phyloP scores from a whole-genome alignment of 139 green algal genomes.

The Haematococcus sp. region DNA sequence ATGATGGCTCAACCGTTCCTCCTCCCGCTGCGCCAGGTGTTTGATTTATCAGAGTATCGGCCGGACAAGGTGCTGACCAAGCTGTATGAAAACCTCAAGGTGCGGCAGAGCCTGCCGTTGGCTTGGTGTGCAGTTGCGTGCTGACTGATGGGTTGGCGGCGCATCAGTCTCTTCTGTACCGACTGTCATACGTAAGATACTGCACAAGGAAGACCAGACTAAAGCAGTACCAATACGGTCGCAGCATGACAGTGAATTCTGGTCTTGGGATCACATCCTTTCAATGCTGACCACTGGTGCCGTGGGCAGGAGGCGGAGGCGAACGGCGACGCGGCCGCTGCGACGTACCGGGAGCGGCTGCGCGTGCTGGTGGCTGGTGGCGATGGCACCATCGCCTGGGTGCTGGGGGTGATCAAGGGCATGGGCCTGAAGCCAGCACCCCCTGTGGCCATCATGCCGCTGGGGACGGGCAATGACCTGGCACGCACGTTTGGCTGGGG shows the following conservation, averaged over 20 bases:
- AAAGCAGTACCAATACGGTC: too few relatives aligned
- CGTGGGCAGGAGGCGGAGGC: slow-evolving; percentile 18
- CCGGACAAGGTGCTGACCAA: slow-evolving; percentile 69
- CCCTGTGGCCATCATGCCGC: slow-evolving; percentile 77
- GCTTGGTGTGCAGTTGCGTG: too few relatives aligned
- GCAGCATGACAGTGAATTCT: too few relatives aligned
- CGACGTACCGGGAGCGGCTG: slow-evolving; percentile 48
- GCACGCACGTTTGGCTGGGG: slow-evolving; percentile 77
- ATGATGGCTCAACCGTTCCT: too few relatives aligned
- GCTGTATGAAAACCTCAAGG: slow-evolving; percentile 68
- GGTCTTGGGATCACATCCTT: too few relatives aligned
- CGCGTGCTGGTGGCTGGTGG: slow-evolving; percentile 79
- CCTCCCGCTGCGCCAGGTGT: slow-evolving; percentile 53
- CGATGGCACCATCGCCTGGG: slow-evolving; percentile 52
- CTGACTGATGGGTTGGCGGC: too few relatives aligned
- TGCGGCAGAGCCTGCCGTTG: neutral
- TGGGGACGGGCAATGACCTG: slow-evolving; percentile 83
- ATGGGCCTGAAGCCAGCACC: slow-evolving; percentile 65
- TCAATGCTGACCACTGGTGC: too few relatives aligned
- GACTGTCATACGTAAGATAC: too few relatives aligned
- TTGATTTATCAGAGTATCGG: slow-evolving; percentile 67
- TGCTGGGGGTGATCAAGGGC: slow-evolving; percentile 68
- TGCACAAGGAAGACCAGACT: too few relatives aligned
- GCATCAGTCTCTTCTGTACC: too few relatives aligned
- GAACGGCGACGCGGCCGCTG: slow-evolving; percentile 41